These are phyloP conservation scores for Hansenula lynferdii DNA, from an alignment of 1,139 yeast genomes.

Conservation along the genomic window DNA sequence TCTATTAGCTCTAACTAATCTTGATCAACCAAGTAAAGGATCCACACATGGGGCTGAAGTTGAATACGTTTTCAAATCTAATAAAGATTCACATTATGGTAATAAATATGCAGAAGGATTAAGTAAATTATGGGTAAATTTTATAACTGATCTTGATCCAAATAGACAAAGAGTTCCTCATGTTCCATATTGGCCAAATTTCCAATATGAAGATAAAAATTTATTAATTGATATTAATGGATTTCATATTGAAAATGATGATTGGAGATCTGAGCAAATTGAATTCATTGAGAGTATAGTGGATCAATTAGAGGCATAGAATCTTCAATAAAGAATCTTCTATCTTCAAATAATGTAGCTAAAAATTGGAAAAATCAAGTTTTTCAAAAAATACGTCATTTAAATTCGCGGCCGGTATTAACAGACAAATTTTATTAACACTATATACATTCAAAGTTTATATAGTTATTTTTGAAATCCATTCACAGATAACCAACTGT, in stretches of 20 bases:
- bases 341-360: too few relatives aligned
- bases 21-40: slow-evolving; percentile 6
- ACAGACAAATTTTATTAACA: too few relatives aligned
- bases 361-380: too few relatives aligned
- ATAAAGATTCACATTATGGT: slow-evolving; percentile 6
- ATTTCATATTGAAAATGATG: slow-evolving; percentile 8
- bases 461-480: slow-evolving; percentile 18
- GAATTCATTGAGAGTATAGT: slow-evolving; percentile 5
- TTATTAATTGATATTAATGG: slow-evolving; percentile 9
- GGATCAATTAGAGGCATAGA: slow-evolving; percentile 3
- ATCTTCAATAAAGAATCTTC: too few relatives aligned
- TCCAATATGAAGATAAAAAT: slow-evolving; percentile 3
- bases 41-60: slow-evolving; percentile 20
- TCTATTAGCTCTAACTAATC: slow-evolving; percentile 9
- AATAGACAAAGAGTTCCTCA: slow-evolving; percentile 3
- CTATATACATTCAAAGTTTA: background rate
- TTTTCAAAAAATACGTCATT: too few relatives aligned
- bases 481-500: slow-evolving; percentile 46
- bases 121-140: slow-evolving; percentile 10
- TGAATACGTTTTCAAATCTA: slow-evolving; percentile 19
- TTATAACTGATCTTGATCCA: slow-evolving; percentile 13
- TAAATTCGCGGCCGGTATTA: too few relatives aligned
- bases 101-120: slow-evolving; percentile 7
- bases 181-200: slow-evolving; percentile 5
- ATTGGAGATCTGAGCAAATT: slow-evolving; percentile 5